A percentile compares a stretch with the other conserved stretches of the same genome.
phyloP scores from a whole-genome alignment of 148 eudicot genomes.

The Chenopodium formosanum region DNA sequence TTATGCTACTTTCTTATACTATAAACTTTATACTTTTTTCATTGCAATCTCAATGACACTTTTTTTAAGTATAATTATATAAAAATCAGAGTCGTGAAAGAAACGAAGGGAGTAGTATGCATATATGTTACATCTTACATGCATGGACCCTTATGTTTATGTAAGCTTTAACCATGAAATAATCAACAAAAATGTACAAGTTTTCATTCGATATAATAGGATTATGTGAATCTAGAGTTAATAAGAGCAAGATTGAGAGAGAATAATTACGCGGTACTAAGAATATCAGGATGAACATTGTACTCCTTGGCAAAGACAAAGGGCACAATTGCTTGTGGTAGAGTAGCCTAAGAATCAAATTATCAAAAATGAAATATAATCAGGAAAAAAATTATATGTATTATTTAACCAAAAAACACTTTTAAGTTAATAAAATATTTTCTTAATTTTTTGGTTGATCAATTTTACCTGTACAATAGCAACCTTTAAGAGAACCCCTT shows the following conservation, averaged over 20 bases:
- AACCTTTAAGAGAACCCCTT: slow-evolving; percentile 62
- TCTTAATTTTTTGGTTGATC: background rate
- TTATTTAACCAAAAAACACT: background rate
- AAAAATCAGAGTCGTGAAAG: no score
- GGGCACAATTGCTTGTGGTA: slow-evolving; percentile 36
- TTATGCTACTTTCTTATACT: background rate
- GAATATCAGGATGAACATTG: slow-evolving; percentile 36
- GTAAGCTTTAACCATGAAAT: background rate
- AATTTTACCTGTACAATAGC: slow-evolving; percentile 71
- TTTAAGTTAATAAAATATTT: background rate
- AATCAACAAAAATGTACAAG: background rate
- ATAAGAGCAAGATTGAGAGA: background rate
- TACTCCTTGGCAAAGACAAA: slow-evolving; percentile 43
- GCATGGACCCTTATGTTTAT: background rate
- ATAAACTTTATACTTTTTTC: background rate
- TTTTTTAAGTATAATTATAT: no score
- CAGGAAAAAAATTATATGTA: no score
- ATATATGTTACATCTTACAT: no score
- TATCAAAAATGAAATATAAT: background rate
- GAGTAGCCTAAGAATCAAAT: slow-evolving; percentile 31
- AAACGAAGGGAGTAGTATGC: no score
- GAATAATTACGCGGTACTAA: slow-evolving; percentile 38
- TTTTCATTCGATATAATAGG: background rate
- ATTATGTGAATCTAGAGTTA: background rate
- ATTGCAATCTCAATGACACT: no score